Percentiles rank a stretch among this genome's conserved stretches.
Conservation (phyloP, 495 filamentous ascomycete species). For the Ascodesmis nigricans region DNA sequence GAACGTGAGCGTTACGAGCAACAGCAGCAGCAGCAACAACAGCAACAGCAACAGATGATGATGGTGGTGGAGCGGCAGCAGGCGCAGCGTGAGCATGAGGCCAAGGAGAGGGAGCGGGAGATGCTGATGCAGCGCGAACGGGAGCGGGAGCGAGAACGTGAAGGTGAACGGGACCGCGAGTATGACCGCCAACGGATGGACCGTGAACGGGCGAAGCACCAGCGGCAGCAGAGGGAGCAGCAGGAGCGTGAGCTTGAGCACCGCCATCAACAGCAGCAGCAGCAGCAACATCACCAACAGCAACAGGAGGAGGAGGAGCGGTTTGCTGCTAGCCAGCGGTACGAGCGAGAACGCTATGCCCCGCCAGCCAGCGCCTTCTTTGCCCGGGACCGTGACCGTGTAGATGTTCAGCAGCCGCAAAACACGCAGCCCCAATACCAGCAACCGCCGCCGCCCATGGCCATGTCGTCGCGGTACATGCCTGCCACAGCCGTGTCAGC, state of each 20-base stretch:
- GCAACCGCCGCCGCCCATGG: too few species aligned
- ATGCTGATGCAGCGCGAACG: constrained; percentile 11
- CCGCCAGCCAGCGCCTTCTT: neutral
- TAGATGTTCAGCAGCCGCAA: constrained; percentile 9
- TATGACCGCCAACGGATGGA: neutral
- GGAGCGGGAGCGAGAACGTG: constrained; percentile 12
- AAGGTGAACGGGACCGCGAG: constrained; percentile 11
- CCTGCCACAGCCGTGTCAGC: too few species aligned
- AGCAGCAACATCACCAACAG: constrained; percentile 23
- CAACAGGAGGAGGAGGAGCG: too few species aligned
- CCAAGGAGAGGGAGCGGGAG: constrained; percentile 13
- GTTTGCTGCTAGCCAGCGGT: too few species aligned
- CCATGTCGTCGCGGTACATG: too few species aligned
- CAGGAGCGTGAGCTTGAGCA: constrained; percentile 9
- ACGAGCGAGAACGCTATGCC: too few species aligned
- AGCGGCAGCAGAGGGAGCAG: constrained; percentile 8
- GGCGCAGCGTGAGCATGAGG: constrained; percentile 10
- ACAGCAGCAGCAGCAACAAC: constrained; percentile 8
- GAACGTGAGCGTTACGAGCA: constrained; percentile 13
- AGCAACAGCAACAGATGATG: constrained; percentile 1
- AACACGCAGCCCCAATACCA: too few species aligned
- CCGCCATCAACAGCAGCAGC: constrained; percentile 23
- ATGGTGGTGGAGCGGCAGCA: constrained; percentile 9
- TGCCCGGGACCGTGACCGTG: too few species aligned
- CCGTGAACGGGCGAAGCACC: neutral